phyloP scores from a whole-genome alignment of 768 basidiomycete genomes.

The Pisolithus sp. region DNA sequence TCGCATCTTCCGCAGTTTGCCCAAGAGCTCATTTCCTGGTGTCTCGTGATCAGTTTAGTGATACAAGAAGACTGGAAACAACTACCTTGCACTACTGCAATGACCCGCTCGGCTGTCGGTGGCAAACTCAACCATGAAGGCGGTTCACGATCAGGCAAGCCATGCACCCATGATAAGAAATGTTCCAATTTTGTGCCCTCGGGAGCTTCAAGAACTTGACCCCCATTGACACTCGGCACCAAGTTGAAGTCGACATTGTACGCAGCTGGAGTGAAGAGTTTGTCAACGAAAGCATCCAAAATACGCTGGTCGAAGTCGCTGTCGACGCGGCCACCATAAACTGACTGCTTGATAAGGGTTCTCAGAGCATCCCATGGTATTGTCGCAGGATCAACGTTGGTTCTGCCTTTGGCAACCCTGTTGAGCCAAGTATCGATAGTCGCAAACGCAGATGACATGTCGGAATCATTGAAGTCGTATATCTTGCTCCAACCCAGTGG shows the following conservation, averaged over 20 bases:
- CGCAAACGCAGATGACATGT: constrained; percentile 86
- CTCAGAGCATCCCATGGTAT: constrained; percentile 97
- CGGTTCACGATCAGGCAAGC: constrained; percentile 87
- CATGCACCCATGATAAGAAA: constrained; percentile 86
- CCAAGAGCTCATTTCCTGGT: constrained; percentile 72
- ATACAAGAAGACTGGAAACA: background rate
- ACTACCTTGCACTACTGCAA: constrained; percentile 84
- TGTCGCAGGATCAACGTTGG: constrained; percentile 85
- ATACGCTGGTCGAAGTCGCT: constrained; percentile 93
- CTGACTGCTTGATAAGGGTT: constrained; percentile 88
- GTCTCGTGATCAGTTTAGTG: constrained; percentile 1
- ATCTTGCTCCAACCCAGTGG: constrained; percentile 95
- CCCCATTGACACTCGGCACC: constrained; percentile 57
- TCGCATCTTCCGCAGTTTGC: constrained; percentile 90
- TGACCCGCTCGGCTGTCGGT: constrained; percentile 85
- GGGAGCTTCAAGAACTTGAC: constrained; percentile 60
- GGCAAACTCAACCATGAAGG: constrained; percentile 94
- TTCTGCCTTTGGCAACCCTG: constrained; percentile 72
- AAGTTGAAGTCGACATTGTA: constrained; percentile 94
- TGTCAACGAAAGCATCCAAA: constrained; percentile 89
- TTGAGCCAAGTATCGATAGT: constrained; percentile 92
- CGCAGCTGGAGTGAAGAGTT: constrained; percentile 77
- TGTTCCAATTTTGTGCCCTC: constrained; percentile 92
- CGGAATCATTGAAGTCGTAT: constrained; percentile 99
- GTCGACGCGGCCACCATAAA: constrained; percentile 92